Evolutionary conservation across 78 protist genomes (phyloP).

Genomic region (Dictyostelium discoideum): DNA sequence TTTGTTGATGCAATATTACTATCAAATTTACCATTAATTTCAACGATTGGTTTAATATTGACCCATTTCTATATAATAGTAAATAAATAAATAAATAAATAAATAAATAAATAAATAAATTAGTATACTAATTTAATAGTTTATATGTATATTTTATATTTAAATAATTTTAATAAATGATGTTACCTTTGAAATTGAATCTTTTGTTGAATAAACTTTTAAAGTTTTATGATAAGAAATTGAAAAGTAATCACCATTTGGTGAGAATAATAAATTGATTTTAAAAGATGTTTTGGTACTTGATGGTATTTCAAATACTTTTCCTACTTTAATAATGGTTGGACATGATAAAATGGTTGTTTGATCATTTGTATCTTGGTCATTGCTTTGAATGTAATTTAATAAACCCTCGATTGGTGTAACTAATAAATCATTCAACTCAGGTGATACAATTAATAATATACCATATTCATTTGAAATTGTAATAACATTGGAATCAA

Average conservation of each 20-base stretch:
- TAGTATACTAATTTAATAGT: too few species aligned
- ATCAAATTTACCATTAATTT: not conserved
- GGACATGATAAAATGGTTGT: not conserved
- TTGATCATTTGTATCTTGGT: not conserved
- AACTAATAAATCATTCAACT: not conserved
- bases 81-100: too few species aligned
- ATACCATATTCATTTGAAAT: not conserved
- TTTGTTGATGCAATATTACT: not conserved
- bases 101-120: too few species aligned
- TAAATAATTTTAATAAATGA: too few species aligned
- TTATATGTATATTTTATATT: not conserved
- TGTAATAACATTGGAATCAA: not conserved
- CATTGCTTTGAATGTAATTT: not conserved
- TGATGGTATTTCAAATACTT: not conserved
- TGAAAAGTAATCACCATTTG: not conserved
- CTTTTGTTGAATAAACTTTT: conserved; percentile 6
- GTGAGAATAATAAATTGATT: not conserved
- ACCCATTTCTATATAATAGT: not conserved
- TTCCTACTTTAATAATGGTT: not conserved
- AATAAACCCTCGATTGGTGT: not conserved
- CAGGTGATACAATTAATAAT: not conserved
- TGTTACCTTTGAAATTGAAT: not conserved
- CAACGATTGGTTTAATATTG: not conserved
- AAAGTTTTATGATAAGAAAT: not conserved
- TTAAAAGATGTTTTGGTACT: not conserved